phyloP scores from a whole-genome alignment of 2,329 filamentous ascomycete genomes.

The Ophiocordyceps robertsii region DNA sequence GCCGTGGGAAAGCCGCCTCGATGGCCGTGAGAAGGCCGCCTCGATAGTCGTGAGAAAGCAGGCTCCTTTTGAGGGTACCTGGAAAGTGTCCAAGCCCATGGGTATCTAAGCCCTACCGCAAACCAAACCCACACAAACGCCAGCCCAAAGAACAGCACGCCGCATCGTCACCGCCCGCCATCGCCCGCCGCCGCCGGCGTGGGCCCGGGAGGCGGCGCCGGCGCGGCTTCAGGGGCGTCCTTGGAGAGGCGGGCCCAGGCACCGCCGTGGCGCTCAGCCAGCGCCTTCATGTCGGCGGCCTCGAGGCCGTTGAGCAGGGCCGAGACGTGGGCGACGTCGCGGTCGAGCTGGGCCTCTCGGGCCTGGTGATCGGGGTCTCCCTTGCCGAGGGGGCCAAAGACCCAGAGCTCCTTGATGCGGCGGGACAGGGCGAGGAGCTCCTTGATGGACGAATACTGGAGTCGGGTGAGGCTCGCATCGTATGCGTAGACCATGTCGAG shows the following conservation, averaged over 20 bases:
- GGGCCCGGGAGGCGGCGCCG: no score
- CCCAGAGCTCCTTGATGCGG: slow-evolving; percentile 31
- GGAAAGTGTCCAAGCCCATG: not conserved
- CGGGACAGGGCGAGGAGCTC: slow-evolving; percentile 29
- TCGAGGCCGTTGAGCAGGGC: slow-evolving; percentile 22
- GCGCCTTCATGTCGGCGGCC: slow-evolving; percentile 15
- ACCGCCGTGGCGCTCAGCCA: slow-evolving; percentile 22
- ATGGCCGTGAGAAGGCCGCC: no score
- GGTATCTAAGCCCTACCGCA: not conserved
- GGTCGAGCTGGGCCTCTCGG: slow-evolving; percentile 22
- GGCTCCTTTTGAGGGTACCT: not conserved
- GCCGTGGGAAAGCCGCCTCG: no score
- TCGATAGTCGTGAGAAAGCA: no score
- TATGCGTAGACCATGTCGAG: not conserved
- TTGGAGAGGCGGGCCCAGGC: slow-evolving; percentile 18
- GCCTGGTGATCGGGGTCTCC: slow-evolving; percentile 20
- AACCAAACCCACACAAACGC: not conserved
- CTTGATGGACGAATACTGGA: slow-evolving; percentile 28
- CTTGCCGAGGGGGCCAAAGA: slow-evolving; percentile 27
- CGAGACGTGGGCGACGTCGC: slow-evolving; percentile 20
- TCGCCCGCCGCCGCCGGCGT: not conserved
- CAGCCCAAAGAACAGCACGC: not conserved
- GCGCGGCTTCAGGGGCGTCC: slow-evolving; percentile 3
- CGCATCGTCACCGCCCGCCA: not conserved
- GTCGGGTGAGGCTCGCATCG: accelerated